Percentiles rank a stretch among this genome's conserved stretches.
These are phyloP conservation scores for Penicillium sp. DNA, from an alignment of 2,329 filamentous ascomycete genomes.

Conservation along the genomic window DNA sequence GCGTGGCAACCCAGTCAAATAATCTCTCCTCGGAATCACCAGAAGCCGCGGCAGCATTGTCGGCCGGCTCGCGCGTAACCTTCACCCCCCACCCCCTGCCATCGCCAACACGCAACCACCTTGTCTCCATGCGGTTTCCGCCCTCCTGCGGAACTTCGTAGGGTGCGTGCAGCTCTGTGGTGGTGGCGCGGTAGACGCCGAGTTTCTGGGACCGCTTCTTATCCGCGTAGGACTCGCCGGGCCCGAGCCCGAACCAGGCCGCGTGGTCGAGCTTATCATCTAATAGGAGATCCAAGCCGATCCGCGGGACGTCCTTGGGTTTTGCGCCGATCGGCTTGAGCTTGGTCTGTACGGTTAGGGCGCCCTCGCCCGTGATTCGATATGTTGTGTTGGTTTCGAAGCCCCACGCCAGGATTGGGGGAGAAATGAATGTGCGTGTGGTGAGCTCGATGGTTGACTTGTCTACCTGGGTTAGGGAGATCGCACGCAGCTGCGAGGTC, in stretches of 20 bases:
- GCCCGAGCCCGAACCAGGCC: slow-evolving; percentile 32
- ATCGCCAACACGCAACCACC: slow-evolving; percentile 26
- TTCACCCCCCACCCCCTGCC: slow-evolving; percentile 13
- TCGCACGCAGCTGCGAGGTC: slow-evolving; percentile 9
- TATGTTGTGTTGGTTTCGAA: slow-evolving; percentile 24
- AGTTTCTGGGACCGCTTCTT: slow-evolving; percentile 30
- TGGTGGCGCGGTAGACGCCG: slow-evolving; percentile 24
- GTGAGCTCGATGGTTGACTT: slow-evolving; percentile 16
- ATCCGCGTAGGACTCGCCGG: slow-evolving; percentile 33
- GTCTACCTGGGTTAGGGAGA: slow-evolving; percentile 14
- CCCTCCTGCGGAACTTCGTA: slow-evolving; percentile 36
- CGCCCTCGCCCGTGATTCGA: slow-evolving; percentile 19
- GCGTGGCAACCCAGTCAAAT: slow-evolving; percentile 26
- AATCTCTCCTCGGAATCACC: background rate
- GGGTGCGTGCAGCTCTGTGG: slow-evolving; percentile 26
- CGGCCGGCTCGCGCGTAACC: background rate
- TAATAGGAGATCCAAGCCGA: slow-evolving; percentile 27
- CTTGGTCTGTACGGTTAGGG: slow-evolving; percentile 15
- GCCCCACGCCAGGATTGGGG: slow-evolving; percentile 31
- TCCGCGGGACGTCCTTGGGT: slow-evolving; percentile 14
- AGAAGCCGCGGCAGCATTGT: background rate
- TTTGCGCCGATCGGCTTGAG: slow-evolving; percentile 23
- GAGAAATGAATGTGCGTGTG: slow-evolving; percentile 25
- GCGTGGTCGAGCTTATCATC: slow-evolving; percentile 20
- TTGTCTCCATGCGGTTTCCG: slow-evolving; percentile 30